Base-by-base conservation (phyloP, 2,329 filamentous ascomycete genomes). In the Exserohilum turcica region DNA sequence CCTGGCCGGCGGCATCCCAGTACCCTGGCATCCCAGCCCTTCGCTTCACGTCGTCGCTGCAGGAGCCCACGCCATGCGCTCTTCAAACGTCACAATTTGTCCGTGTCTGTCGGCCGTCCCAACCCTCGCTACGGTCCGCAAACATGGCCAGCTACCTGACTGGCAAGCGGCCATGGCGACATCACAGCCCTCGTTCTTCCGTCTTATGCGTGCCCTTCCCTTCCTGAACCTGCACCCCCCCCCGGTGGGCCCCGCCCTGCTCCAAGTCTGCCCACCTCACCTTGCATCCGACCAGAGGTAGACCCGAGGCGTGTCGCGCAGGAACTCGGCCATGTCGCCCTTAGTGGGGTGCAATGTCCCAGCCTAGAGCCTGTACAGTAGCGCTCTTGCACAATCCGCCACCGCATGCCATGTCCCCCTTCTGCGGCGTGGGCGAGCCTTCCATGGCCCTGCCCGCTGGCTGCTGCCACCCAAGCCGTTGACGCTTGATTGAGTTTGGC, bases 341-440 rank as follows among this genome's bases (percentile, higher is more conserved):
- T 31, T 53, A 57, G 55, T 57, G 55, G 54, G 58, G 56, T 57
- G 56, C 48, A 58, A 51, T 60, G 48, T 43, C 36, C 35, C 45
- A 51, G 51, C 48, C 62, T 61, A 66, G 59, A 60, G 56, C 54
- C 37, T 35, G 18, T 64, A 57, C 37, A 31, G 18, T 64, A 57
- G 59, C 59, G 43, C 32, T 55, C 54, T 66, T 65, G 61, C 48
- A 66, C 61, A 65, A 67, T 24, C 47, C 57, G 59, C 48, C 53
- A 56, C 49, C 50, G 46, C 50, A 40, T 37, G 54, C 48, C 37
- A 21, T 24, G 48, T 52, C 47, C 47, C 49, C 54, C 64, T 48
- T 59, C 60, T 64, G 7, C 21, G 21, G 21, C 21, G 21, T 5
- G 59, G 56, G 53, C 54, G 54, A 55, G 54, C 39, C 40, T 52